phyloP scores from a whole-genome alignment of 1,139 yeast species.

The Debaryomyces nepalensis region DNA sequence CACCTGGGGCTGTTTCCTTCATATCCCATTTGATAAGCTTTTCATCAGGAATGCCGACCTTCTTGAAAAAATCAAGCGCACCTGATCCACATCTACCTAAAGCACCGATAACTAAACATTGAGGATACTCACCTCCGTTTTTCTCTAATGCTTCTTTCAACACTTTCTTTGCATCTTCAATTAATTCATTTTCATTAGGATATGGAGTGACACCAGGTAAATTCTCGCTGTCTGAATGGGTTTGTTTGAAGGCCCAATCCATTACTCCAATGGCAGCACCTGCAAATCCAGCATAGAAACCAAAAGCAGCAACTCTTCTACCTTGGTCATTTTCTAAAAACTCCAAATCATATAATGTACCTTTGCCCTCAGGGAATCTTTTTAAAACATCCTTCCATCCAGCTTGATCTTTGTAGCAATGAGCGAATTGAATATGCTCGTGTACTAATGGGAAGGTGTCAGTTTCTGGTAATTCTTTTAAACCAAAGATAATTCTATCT shows the following conservation, averaged over 20 bases:
- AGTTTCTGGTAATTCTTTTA: constrained; percentile 91
- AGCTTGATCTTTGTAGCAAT: constrained; percentile 95
- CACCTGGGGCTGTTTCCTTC: constrained; percentile 95
- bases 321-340: constrained; percentile 93
- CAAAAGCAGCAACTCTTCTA: constrained; percentile 98
- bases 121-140: constrained; percentile 71
- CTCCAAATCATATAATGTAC: constrained; percentile 89
- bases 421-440: constrained; percentile 98
- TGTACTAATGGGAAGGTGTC: constrained; percentile 91
- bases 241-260: constrained; percentile 93
- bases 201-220: constrained; percentile 81
- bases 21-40: constrained; percentile 94
- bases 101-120: constrained; percentile 90
- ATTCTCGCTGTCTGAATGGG: constrained; percentile 63
- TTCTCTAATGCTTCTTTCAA: constrained; percentile 62
- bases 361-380: constrained; percentile 91
- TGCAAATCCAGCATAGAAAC: constrained; percentile 98
- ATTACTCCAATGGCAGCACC: constrained; percentile 96
- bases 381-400: constrained; percentile 94
- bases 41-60: constrained; percentile 85
- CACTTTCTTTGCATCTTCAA: constrained; percentile 68
- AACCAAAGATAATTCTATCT: constrained; percentile 87
- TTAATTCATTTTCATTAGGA: constrained; percentile 75
- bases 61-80: constrained; percentile 80
- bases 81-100: constrained; percentile 99